Conservation (phyloP, 345 rosid species). For the Eucalyptus erythrocorys region DNA sequence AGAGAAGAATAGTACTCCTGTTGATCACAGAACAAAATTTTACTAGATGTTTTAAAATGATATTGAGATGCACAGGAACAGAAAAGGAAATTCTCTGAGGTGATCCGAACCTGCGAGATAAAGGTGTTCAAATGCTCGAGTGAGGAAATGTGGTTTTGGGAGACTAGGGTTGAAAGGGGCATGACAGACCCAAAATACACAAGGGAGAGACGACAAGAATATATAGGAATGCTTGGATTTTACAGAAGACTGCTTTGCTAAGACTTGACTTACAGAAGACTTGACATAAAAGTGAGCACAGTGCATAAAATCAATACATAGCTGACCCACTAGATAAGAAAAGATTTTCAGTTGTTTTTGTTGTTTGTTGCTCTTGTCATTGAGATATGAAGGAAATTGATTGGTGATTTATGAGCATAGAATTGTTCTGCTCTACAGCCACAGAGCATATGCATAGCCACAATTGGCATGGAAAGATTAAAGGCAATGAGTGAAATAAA, state of each 20-base stretch:
- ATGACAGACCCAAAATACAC: not conserved
- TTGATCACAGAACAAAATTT: not conserved
- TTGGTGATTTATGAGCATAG: not conserved
- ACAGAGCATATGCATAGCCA: not conserved
- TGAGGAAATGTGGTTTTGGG: not conserved
- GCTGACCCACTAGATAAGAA: not conserved
- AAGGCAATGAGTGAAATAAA: not conserved
- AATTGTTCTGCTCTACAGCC: not conserved
- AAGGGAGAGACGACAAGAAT: not conserved
- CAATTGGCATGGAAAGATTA: not conserved
- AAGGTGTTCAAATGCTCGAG: not conserved
- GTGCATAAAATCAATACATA: not conserved
- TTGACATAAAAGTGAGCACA: not conserved
- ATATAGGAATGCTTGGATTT: not conserved
- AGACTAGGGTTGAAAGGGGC: not conserved
- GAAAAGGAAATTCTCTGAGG: not conserved
- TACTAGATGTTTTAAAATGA: not conserved
- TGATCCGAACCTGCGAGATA: not conserved
- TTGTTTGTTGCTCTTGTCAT: not conserved
- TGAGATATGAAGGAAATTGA: not conserved
- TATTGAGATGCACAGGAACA: not conserved
- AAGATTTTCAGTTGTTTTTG: not conserved
- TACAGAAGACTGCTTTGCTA: not conserved
- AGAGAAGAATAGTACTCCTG: not conserved
- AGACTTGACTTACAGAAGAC: not conserved